Percentiles rank a stretch among this genome's conserved stretches.
Conservation (phyloP, 306 rosid genomes). For the Begonia peltatifolia region DNA sequence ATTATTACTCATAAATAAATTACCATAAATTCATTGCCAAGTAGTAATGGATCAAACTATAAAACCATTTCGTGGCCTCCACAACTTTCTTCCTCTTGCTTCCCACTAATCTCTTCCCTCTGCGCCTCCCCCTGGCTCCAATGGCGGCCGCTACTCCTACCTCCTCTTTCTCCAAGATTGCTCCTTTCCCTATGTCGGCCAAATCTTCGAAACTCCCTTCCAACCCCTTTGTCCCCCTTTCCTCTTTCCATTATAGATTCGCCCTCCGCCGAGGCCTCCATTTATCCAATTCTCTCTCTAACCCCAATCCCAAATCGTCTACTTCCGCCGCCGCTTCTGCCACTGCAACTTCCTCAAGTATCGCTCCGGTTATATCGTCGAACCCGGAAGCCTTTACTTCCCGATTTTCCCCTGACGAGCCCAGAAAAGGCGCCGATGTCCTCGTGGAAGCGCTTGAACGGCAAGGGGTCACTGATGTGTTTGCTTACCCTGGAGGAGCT, state of each 20-base stretch:
- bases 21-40: no score
- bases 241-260: conserved; percentile 11
- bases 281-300: conserved; percentile 18
- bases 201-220: conserved; percentile 8
- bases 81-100: not conserved
- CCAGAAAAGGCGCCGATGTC: conserved; percentile 77
- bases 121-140: conserved; percentile 4
- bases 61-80: no score
- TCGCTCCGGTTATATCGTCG: not conserved
- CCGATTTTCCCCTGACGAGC: conserved; percentile 37
- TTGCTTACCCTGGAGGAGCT: conserved; percentile 96
- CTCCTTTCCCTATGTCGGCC: conserved; percentile 5
- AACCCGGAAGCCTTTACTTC: conserved; percentile 12
- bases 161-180: conserved; percentile 14
- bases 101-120: not conserved
- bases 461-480: conserved; percentile 56
- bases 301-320: conserved; percentile 14
- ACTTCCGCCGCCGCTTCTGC: conserved; percentile 5
- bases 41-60: no score
- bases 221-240: conserved; percentile 6
- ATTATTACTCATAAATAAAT: no score
- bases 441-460: conserved; percentile 89
- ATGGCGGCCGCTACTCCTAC: conserved; percentile 29
- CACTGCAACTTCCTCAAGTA: not conserved
- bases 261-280: conserved; percentile 8